Conservation (phyloP, 768 basidiomycete species). For the Mycena vulgaris region DNA sequence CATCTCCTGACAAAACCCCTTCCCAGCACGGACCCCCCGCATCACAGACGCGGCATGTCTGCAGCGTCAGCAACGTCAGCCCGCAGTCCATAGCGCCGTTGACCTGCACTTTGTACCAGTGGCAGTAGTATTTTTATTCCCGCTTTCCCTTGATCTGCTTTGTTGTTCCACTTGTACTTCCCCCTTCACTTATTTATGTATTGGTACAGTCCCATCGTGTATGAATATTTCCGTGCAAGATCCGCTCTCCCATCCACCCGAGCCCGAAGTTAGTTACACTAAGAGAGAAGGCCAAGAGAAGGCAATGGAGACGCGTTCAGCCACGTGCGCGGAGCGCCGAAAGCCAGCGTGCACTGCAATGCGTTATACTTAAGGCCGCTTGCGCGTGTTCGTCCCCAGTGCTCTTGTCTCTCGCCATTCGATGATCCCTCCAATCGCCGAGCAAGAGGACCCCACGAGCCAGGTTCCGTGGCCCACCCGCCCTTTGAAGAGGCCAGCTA, state of each 20-base stretch:
- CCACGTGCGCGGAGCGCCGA: constrained; percentile 17
- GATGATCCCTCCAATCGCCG: constrained; percentile 78
- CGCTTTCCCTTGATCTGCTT: constrained; percentile 21
- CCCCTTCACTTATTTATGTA: constrained; percentile 39
- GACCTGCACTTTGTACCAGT: constrained; percentile 22
- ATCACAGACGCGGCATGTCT: constrained; percentile 69
- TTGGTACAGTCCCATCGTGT: constrained; percentile 38
- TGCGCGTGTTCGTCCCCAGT: constrained; percentile 17
- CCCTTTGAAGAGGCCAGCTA: constrained; percentile 32
- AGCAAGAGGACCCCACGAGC: constrained; percentile 81
- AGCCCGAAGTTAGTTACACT: neutral
- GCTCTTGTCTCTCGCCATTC: constrained; percentile 31
- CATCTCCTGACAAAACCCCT: constrained; percentile 75
- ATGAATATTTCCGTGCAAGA: constrained; percentile 30
- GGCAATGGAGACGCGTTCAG: neutral
- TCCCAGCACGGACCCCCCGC: constrained; percentile 56
- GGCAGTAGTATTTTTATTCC: constrained; percentile 38
- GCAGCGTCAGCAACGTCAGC: constrained; percentile 64
- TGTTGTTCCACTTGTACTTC: constrained; percentile 40
- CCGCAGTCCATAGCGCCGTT: constrained; percentile 52
- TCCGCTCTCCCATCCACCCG: constrained; percentile 15
- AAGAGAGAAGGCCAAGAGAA: constrained; percentile 13
- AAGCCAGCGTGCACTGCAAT: constrained; percentile 14
- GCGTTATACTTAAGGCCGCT: constrained; percentile 24
- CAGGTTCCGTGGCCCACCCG: constrained; percentile 83